Base-by-base conservation (phyloP, 192 early-diverging fungal genomes). In the Rhizoclosmatium globosum region DNA sequence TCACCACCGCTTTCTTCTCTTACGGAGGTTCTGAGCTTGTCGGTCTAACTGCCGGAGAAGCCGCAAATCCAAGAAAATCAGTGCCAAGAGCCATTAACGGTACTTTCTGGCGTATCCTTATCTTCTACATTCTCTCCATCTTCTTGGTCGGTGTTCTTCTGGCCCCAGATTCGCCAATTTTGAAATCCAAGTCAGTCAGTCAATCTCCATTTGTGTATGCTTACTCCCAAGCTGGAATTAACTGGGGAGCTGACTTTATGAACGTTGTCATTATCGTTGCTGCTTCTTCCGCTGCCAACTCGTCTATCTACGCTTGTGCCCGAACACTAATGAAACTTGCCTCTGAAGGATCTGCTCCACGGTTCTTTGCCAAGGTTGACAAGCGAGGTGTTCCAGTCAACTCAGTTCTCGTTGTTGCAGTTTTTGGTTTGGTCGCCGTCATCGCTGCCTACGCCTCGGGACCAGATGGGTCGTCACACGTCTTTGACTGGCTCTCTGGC, bases 231-330 rank as follows among this genome's bases (percentile, higher is more conserved):
- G 87, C 89, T 42, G 88, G 88, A 50, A 84, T 93, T 58, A 23
- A 68, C 7, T 83, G 79, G 4, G 91, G 87, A 2, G 79, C 80
- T 64, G 78, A 92, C 81, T 81, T 94, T 41, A 93, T 95, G 85
- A 95, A 95, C 77, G 92, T 88, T 48, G 90, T 94, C 53, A 88
- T 91, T 44, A 61, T 94, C 31, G 91, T 89, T 60, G 90, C 92
- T 39, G 90, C 93, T 2, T 58, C 92, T 19, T 92, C 91, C 0
- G 93, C 94, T 38, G 89, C 89, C 59, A 95, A 94, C 85, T 95
- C 94, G 38, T 87, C 91, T 19, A 78, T 95, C 50, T 95, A 93
- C 83, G 92, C 92, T 3, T 91, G 88, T 3, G 91, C 90, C 11
- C 80, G 94, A 38, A 92, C 90, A 3, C 67, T 95, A 7, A 86